These are phyloP conservation scores for Claviceps pusilla DNA, from an alignment of 2,329 filamentous ascomycete species.

Conservation along the genomic window DNA sequence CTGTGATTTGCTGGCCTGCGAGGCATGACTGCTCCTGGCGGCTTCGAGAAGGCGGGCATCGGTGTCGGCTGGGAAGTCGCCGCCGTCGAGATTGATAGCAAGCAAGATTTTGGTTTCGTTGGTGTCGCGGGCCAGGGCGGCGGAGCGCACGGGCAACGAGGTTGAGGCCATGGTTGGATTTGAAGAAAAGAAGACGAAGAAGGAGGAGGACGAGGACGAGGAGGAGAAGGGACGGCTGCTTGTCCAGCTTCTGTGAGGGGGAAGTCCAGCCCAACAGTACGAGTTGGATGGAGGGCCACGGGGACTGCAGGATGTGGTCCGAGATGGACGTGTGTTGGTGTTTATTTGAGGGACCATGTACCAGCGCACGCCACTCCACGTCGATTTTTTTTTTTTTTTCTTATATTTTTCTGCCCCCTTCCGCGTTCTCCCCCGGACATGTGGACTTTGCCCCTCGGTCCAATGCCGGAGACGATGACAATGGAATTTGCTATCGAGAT, in stretches of 20 bases:
- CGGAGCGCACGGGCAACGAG: conserved; percentile 40
- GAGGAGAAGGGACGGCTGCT: background rate
- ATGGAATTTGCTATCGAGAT: background rate
- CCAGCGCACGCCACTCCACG: too few relatives aligned
- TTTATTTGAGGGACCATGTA: too few relatives aligned
- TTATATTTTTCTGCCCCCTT: too few relatives aligned
- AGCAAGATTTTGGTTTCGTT: conserved; percentile 97
- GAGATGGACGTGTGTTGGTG: too few relatives aligned
- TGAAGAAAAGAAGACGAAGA: background rate
- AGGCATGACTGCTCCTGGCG: conserved; percentile 53
- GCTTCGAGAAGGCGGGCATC: conserved; percentile 37
- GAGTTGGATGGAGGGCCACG: too few relatives aligned
- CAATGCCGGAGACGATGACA: too few relatives aligned
- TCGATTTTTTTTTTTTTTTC: too few relatives aligned
- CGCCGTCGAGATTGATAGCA: conserved; percentile 85
- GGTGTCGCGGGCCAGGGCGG: conserved; percentile 72
- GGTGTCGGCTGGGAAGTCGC: conserved; percentile 52
- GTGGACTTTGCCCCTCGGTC: too few relatives aligned
- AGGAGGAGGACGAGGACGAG: too few relatives aligned
- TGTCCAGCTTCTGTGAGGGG: background rate
- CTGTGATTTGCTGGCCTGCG: conserved; percentile 71
- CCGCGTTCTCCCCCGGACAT: too few relatives aligned
- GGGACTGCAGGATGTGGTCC: too few relatives aligned
- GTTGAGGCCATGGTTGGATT: conserved; percentile 12
- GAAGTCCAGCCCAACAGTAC: too few relatives aligned